Conservation (phyloP, 2,329 filamentous ascomycete species). For the Epichloe hybrida region DNA sequence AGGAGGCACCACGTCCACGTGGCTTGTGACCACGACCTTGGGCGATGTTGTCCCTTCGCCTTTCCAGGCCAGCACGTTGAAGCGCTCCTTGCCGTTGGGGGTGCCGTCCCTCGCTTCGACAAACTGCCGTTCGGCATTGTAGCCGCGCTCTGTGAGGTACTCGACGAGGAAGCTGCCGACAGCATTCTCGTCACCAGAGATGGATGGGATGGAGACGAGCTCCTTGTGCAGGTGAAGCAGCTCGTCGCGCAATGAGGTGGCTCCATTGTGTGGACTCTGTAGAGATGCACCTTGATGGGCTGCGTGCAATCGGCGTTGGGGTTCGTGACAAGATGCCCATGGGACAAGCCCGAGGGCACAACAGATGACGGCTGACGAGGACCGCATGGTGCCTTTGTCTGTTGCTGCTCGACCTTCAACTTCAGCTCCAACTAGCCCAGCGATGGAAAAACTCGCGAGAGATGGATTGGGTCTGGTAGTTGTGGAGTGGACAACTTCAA, state of each 20-base stretch:
- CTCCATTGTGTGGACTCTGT: constrained; percentile 7
- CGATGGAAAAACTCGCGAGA: too few relatives aligned
- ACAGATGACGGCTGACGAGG: constrained; percentile 1
- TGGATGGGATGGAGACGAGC: constrained; percentile 61
- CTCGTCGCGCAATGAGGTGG: constrained; percentile 26
- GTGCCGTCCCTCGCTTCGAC: constrained; percentile 21
- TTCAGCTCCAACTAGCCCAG: too few relatives aligned
- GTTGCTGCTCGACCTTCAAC: too few relatives aligned
- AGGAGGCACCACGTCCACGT: constrained; percentile 70
- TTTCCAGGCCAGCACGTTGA: constrained; percentile 65
- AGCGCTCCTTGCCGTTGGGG: constrained; percentile 23
- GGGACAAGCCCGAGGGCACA: constrained; percentile 4
- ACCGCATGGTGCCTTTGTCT: background rate
- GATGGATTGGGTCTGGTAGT: background rate
- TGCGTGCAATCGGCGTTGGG: constrained; percentile 4
- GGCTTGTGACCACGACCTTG: constrained; percentile 56
- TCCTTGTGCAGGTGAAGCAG: constrained; percentile 62
- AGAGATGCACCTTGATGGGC: background rate
- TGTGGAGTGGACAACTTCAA: background rate
- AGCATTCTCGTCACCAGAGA: constrained; percentile 52
- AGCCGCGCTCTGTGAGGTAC: constrained; percentile 43
- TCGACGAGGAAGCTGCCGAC: constrained; percentile 55
- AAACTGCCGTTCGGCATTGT: constrained; percentile 28
- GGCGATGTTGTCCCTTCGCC: constrained; percentile 33
- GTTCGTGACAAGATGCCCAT: constrained; percentile 4